Conservation (phyloP, 768 basidiomycete genomes). For the Russula earlei region DNA sequence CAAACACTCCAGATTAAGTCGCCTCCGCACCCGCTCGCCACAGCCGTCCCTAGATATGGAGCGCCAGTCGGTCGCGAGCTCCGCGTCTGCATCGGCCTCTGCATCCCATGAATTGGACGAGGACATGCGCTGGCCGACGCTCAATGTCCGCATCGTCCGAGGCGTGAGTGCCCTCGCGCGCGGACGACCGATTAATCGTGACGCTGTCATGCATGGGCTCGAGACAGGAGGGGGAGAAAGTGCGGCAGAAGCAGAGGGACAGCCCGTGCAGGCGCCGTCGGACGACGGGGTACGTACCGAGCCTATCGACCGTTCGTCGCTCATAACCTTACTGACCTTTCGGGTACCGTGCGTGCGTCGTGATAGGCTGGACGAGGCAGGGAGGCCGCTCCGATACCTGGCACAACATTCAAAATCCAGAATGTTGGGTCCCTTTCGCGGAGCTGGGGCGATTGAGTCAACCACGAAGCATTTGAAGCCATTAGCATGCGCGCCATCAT, state of each 20-base stretch:
- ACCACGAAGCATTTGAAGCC: background rate
- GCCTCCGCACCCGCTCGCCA: slow-evolving; percentile 20
- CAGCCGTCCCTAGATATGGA: slow-evolving; percentile 26
- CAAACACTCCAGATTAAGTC: background rate
- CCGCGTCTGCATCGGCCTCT: slow-evolving; percentile 25
- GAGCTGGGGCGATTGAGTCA: slow-evolving; percentile 28
- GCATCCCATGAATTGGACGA: slow-evolving; percentile 26
- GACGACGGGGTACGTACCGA: background rate
- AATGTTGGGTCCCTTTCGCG: slow-evolving; percentile 28
- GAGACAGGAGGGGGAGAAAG: background rate
- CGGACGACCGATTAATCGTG: slow-evolving; percentile 16
- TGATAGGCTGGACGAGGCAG: background rate
- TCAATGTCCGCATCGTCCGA: slow-evolving; percentile 26
- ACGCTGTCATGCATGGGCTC: background rate
- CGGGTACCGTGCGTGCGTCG: background rate
- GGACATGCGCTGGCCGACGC: slow-evolving; percentile 23
- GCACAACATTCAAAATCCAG: slow-evolving; percentile 23
- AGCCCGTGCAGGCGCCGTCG: background rate
- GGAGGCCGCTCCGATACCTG: background rate
- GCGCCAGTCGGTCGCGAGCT: slow-evolving; percentile 23
- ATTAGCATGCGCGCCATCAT: background rate
- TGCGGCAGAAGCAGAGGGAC: background rate
- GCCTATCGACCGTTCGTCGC: background rate
- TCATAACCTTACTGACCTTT: background rate
- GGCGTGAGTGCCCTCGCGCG: slow-evolving; percentile 19